Percentiles rank a stretch among this genome's conserved stretches.
Evolutionary conservation across 768 basidiomycete species (phyloP).

Genomic region (Lactarius sanguifluus): DNA sequence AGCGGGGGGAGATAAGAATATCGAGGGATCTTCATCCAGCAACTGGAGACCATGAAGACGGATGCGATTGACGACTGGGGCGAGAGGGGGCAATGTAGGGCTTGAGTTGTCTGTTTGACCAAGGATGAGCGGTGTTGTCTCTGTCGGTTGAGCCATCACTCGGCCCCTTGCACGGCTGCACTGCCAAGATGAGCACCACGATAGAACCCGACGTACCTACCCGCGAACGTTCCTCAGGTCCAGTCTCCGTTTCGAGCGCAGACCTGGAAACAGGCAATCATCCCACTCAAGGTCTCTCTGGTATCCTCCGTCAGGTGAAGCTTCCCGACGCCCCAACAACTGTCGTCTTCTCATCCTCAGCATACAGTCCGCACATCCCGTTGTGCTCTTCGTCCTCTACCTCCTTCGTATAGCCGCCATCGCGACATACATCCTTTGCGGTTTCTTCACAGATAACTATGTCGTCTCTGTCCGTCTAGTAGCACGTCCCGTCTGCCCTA

Average conservation of each 20-base stretch:
- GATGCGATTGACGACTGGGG: constrained; percentile 30
- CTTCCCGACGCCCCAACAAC: neutral
- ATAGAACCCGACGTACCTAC: constrained; percentile 83
- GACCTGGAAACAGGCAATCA: constrained; percentile 75
- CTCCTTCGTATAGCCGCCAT: constrained; percentile 89
- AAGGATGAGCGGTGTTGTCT: constrained; percentile 24
- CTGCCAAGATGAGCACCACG: constrained; percentile 48
- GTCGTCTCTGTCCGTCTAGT: constrained; percentile 76
- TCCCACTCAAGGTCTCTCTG: constrained; percentile 54
- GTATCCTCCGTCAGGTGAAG: constrained; percentile 71
- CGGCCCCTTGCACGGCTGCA: neutral
- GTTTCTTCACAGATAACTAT: constrained; percentile 86
- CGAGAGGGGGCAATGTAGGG: constrained; percentile 12
- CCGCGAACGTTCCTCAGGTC: constrained; percentile 38
- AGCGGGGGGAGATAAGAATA: neutral
- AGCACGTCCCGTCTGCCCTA: neutral
- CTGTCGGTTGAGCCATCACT: constrained; percentile 19
- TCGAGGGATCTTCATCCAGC: constrained; percentile 9
- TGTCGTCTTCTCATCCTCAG: constrained; percentile 1
- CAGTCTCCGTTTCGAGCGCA: constrained; percentile 52
- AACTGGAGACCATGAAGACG: constrained; percentile 27
- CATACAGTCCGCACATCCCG: constrained; percentile 70
- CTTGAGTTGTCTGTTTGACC: neutral
- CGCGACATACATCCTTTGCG: constrained; percentile 89
- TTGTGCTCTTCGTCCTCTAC: constrained; percentile 85